Conservation (phyloP, 2,329 filamentous ascomycete genomes). For the Aspergillus neotritici region DNA sequence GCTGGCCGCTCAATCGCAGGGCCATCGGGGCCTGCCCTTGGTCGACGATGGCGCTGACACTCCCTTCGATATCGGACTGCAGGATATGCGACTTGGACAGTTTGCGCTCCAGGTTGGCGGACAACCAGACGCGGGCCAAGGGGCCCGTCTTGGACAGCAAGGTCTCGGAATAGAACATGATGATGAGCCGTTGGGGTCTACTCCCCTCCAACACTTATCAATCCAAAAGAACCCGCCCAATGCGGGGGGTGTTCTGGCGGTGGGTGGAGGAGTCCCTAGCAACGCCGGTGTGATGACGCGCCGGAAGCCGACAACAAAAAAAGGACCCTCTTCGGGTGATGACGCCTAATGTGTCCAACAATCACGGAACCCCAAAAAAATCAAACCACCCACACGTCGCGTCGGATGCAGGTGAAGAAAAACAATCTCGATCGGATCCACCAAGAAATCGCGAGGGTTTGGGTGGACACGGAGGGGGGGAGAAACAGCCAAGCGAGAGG, state of each 20-base stretch:
- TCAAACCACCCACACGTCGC: too few relatives aligned
- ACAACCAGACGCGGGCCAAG: conserved; percentile 94
- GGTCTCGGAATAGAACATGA: conserved; percentile 97
- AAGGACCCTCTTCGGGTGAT: conserved; percentile 6
- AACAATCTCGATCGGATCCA: too few relatives aligned
- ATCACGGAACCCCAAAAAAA: too few relatives aligned
- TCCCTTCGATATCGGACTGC: conserved; percentile 89
- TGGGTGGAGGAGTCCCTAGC: conserved; percentile 18
- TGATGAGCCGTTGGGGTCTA: conserved; percentile 13
- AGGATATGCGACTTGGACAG: conserved; percentile 94
- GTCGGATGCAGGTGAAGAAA: too few relatives aligned
- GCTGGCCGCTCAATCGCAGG: conserved; percentile 84
- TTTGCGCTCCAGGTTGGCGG: conserved; percentile 96
- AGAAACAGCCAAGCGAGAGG: background rate
- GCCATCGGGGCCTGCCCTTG: conserved; percentile 92
- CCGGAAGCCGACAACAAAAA: conserved; percentile 30
- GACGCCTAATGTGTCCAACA: too few relatives aligned
- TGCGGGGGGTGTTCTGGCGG: conserved; percentile 28
- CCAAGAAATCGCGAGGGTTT: too few relatives aligned
- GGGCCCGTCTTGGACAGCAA: conserved; percentile 95
- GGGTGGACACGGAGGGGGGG: conserved; percentile 9
- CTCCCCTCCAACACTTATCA: conserved; percentile 19
- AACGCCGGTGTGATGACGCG: conserved; percentile 28
- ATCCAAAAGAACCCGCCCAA: conserved; percentile 25
- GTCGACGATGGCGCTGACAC: conserved; percentile 90